These are phyloP conservation scores for Fusarium chuoi DNA, from an alignment of 2,329 filamentous ascomycete species.

Conservation along the genomic window DNA sequence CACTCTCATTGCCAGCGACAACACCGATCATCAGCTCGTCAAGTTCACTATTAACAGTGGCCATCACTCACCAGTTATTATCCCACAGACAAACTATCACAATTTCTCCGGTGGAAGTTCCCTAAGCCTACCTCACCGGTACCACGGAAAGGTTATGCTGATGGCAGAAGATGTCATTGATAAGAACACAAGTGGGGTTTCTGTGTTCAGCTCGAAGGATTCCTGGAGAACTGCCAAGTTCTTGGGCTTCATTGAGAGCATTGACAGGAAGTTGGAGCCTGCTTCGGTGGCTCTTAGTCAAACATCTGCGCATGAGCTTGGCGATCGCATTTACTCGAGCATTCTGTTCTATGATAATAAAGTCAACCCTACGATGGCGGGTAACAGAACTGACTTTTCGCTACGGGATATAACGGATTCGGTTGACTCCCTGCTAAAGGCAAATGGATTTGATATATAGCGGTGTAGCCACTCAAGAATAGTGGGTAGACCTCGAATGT, in stretches of 20 bases:
- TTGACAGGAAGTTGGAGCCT: background rate
- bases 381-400: background rate
- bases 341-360: background rate
- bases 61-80: background rate
- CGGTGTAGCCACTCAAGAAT: background rate
- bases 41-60: background rate
- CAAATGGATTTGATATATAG: background rate
- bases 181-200: background rate
- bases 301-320: background rate
- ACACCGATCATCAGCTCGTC: background rate
- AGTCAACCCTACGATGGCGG: background rate
- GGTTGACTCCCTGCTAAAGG: background rate
- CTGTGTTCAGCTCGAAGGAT: background rate
- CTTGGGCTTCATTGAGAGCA: background rate
- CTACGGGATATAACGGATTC: background rate
- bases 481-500: rapidly evolving
- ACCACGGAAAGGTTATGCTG: background rate
- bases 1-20: background rate
- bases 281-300: background rate
- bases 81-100: background rate
- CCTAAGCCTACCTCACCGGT: background rate
- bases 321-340: background rate
- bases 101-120: background rate
- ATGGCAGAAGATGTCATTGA: background rate
- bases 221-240: background rate